A percentile compares a stretch with the other conserved stretches of the same genome.
These are phyloP conservation scores for Conticribra weissflogii DNA, from an alignment of 108 stramenopile species.

Conservation along the genomic window DNA sequence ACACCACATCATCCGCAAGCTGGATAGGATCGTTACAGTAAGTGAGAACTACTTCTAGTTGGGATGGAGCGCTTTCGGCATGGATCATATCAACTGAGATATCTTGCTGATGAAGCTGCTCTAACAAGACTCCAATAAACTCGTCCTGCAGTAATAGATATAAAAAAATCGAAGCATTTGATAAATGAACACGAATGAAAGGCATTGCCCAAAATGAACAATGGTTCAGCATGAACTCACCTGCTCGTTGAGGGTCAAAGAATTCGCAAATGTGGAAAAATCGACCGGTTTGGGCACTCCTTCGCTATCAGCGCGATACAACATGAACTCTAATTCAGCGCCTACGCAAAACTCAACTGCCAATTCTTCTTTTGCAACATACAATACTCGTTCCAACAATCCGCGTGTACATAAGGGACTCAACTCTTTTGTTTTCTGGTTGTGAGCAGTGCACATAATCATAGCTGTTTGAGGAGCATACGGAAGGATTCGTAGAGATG, in stretches of 20 bases:
- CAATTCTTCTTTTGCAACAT: slow-evolving; percentile 33
- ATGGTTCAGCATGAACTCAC: too few species aligned
- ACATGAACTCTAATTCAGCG: slow-evolving; percentile 68
- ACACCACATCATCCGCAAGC: slow-evolving; percentile 59
- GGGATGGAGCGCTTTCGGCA: slow-evolving; percentile 71
- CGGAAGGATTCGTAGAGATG: slow-evolving; percentile 55
- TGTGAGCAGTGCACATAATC: slow-evolving; percentile 53
- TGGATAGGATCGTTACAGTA: slow-evolving; percentile 53
- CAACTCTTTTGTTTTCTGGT: slow-evolving; percentile 40
- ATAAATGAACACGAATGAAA: too few species aligned
- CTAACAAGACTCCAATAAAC: slow-evolving; percentile 57
- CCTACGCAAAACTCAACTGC: slow-evolving; percentile 64
- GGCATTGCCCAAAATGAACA: too few species aligned
- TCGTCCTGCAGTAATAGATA: too few species aligned
- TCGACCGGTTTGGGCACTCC: slow-evolving; percentile 40
- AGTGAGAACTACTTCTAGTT: slow-evolving; percentile 69
- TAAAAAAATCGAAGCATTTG: too few species aligned
- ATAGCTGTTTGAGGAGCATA: slow-evolving; percentile 66
- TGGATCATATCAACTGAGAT: slow-evolving; percentile 66
- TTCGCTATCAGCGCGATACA: slow-evolving; percentile 36
- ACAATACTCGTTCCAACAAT: slow-evolving; percentile 51
- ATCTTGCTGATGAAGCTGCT: slow-evolving; percentile 58
- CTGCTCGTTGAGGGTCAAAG: slow-evolving; percentile 66
- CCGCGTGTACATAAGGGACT: slow-evolving; percentile 60
- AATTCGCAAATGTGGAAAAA: slow-evolving; percentile 54